Evolutionary conservation across 208 protist species (phyloP).

Genomic region (Trypanosoma boissoni): DNA sequence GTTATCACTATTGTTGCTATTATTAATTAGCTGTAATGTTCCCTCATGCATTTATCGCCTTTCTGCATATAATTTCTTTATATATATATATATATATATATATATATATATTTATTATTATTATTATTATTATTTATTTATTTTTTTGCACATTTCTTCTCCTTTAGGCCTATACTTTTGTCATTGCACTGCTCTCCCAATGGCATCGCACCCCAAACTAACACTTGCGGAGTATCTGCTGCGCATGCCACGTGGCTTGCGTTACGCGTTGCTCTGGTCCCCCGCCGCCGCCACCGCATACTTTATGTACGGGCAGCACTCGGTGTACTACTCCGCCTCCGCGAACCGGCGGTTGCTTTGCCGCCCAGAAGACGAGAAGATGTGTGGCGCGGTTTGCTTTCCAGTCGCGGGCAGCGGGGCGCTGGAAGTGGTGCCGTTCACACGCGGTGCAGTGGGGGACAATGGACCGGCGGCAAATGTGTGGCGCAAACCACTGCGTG

Average conservation of each 20-base stretch:
- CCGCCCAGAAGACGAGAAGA: conserved; percentile 1
- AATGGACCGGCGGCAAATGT: conserved; percentile 2
- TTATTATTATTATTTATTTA: background rate
- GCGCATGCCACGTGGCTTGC: conserved; percentile 39
- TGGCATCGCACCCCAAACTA: conserved; percentile 1
- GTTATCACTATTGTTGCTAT: background rate
- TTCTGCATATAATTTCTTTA: background rate
- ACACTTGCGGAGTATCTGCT: conserved; percentile 50
- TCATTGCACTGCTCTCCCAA: background rate
- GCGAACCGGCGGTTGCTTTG: conserved; percentile 29
- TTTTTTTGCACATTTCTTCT: background rate
- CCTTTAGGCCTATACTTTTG: background rate
- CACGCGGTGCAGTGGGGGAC: conserved; percentile 8
- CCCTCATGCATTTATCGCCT: no score
- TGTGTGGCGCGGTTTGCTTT: no score
- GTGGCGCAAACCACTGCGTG: conserved; percentile 11
- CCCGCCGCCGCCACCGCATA: conserved; percentile 39
- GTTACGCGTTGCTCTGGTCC: conserved; percentile 50
- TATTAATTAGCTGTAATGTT: no score
- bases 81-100: conserved; percentile 8
- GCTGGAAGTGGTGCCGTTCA: no score
- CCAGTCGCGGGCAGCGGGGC: no score
- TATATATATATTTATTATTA: conserved; percentile 2
- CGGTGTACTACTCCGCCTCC: conserved; percentile 46
- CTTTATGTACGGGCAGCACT: conserved; percentile 49